These are phyloP conservation scores for Pythium myriotylum DNA, from an alignment of 352 stramenopile species.

Conservation along the genomic window DNA sequence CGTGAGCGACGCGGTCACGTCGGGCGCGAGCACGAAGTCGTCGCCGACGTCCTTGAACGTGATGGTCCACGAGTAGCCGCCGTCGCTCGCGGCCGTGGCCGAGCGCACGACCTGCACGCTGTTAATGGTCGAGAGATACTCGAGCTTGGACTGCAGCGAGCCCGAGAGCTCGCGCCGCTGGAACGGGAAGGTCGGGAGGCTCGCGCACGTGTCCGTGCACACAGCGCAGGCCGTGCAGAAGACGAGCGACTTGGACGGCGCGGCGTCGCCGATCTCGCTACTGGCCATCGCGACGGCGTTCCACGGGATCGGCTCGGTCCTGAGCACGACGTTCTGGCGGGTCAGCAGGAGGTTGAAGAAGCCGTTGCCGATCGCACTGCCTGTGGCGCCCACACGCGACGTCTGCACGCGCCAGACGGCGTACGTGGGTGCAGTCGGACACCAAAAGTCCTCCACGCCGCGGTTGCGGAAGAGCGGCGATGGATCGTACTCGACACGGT, in stretches of 20 bases:
- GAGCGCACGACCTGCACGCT: slow-evolving; percentile 83
- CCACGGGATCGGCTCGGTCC: slow-evolving; percentile 90
- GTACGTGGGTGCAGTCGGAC: slow-evolving; percentile 45
- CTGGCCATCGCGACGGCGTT: slow-evolving; percentile 86
- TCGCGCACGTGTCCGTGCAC: slow-evolving; percentile 42
- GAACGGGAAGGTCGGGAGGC: slow-evolving; percentile 25
- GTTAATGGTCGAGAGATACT: slow-evolving; percentile 45
- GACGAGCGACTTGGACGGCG: slow-evolving; percentile 40
- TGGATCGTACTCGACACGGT: slow-evolving; percentile 75
- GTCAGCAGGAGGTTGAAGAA: slow-evolving; percentile 66
- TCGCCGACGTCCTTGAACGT: slow-evolving; percentile 89
- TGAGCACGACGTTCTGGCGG: slow-evolving; percentile 41
- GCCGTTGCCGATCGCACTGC: slow-evolving; percentile 41
- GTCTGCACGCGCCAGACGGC: slow-evolving; percentile 67
- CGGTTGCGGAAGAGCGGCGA: slow-evolving; percentile 70
- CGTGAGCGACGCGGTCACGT: slow-evolving; percentile 32
- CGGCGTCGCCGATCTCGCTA: slow-evolving; percentile 72
- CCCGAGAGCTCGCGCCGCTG: slow-evolving; percentile 51
- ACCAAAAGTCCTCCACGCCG: slow-evolving; percentile 69
- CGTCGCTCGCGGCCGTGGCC: slow-evolving; percentile 34
- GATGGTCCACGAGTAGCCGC: slow-evolving; percentile 87
- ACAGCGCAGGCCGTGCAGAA: slow-evolving; percentile 62
- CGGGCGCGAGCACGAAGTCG: slow-evolving; percentile 66
- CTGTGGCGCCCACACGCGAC: slow-evolving; percentile 18
- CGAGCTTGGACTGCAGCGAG: slow-evolving; percentile 76